Evolutionary conservation across 164 flowering plant species (phyloP), one percentile per base, ranked within the genome.

Genomic region (Cinnamomum chago): DNA sequence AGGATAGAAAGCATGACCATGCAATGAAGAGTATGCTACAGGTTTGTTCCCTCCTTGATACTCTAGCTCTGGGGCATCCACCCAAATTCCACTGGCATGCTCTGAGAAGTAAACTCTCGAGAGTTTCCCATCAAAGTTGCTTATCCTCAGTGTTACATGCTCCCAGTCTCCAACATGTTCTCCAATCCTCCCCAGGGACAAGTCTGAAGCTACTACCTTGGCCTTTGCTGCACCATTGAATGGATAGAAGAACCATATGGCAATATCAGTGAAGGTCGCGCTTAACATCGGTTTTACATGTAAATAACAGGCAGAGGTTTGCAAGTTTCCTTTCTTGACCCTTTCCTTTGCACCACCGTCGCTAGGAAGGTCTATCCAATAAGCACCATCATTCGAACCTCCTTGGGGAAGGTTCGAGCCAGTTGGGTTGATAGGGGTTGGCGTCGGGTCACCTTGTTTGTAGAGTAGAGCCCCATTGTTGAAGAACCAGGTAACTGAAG

Each of bases 321-420:
- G 75, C 33, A 95, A 50, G n/a, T 90, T 81, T 10, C 99, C 98
- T 72, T 84, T 88, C 80, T 82, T 90, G 7, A 90, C 88, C 65
- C 70, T 82, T 25, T 89, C 92, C 70, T 78, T 85, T 2, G 74
- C 84, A 0, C 15, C 72, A 3, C 70, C 71, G 27, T 89, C 88
- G 0, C 28, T 58, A 0, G 99, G 97, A 17, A 95, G 90, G 75
- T 93, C 99, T 51, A 95, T 67, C 98, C 99, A 95, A 51, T 89
- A 93, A 17, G 78, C 50, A 0, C 84, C 97, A 73, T 93, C 98
- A 50, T 90, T 83, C 0, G 90, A 73, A 23, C 94, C 97, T 50
- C 86, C 95, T 75, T 84, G 91, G 13, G 98, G 97, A 69, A 95
- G 95, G 78, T 90, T 93, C 1, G 89, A 78, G 22, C 98, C 97